Conservation (phyloP, 2,329 filamentous ascomycete species). For the Metarhizium brunneum region DNA sequence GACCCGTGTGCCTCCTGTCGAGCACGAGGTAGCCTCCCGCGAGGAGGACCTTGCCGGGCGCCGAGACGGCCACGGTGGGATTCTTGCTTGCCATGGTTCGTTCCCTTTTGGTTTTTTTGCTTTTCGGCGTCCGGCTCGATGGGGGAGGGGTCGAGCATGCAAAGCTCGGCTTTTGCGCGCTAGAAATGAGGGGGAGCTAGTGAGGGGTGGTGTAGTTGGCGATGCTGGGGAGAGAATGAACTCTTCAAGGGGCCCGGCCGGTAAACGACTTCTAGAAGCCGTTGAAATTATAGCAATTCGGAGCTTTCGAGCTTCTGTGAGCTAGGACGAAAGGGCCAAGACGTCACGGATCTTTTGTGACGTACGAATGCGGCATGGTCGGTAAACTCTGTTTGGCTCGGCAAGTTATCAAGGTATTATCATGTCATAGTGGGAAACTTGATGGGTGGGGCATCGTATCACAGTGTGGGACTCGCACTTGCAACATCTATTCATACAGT, state of each 20-base stretch:
- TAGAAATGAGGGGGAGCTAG: background rate
- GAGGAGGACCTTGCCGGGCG: constrained; percentile 91
- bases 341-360: background rate
- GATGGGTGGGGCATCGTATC: background rate
- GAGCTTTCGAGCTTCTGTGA: background rate
- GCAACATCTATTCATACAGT: background rate
- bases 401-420: background rate
- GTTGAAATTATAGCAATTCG: background rate
- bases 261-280: too few species aligned
- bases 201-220: background rate
- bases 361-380: constrained; percentile 4
- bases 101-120: background rate
- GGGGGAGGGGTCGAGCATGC: too few species aligned
- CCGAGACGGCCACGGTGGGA: constrained; percentile 59
- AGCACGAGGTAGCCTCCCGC: constrained; percentile 93
- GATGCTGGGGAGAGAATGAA: background rate
- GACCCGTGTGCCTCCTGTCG: constrained; percentile 73
- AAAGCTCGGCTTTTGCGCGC: background rate
- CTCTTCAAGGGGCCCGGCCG: too few species aligned
- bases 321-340: background rate
- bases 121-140: too few species aligned
- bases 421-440: background rate
- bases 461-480: background rate
- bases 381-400: background rate
- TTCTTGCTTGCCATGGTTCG: constrained; percentile 9